Base-by-base conservation (phyloP, 495 filamentous ascomycete genomes). In the Talaromyces proteolyticus region DNA sequence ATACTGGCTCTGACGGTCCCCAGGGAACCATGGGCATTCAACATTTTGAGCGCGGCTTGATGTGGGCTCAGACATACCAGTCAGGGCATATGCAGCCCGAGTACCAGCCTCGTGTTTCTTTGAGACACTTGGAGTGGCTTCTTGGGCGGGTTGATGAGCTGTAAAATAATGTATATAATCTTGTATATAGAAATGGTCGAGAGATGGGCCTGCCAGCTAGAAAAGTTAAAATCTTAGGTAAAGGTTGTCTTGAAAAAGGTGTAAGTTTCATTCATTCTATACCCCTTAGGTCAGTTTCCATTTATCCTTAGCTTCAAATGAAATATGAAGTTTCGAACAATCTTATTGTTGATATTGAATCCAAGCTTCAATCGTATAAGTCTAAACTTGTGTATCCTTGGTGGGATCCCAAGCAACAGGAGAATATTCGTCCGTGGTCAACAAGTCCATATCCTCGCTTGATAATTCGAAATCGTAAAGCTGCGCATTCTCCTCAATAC, bases 381-480 rank as follows among this genome's bases (percentile, higher is more conserved):
- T 34, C 29, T 34, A 34, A 34, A 34, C 29, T 14, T 34, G 29
- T 10, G 29, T 34, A 34, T 34, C 29, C 14, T 8, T 34, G 4
- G 29, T 34, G 14, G 29, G 29, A 34, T 34, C 29, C 29, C 29
- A 34, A 2, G 29, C 29, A 34, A 34, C 29, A 2, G 29, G 29
- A 8, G 29, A 34, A 63, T 85, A 81, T 39, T 69, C 69, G 36
- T 68, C 65, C 25, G 77, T 81, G 44, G 75, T 66, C 58, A 86
- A 59, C 16, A 47, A 63, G 39, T 70, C 63, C 80, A 86, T 79
- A 37, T 85, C 82, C 47, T 74, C 75, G 3, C 72, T 59, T 0
- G 75, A 74, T 47, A 96, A 65, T 55, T 85, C 82, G 65, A 96
- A 96, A 62, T 90, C 88, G 61, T 83, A 96, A 2, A 96, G 66